A percentile compares a stretch with the other conserved stretches of the same genome.
Evolutionary conservation across 2,329 filamentous ascomycete genomes (phyloP).

Genomic region (Dactylellina sp.): DNA sequence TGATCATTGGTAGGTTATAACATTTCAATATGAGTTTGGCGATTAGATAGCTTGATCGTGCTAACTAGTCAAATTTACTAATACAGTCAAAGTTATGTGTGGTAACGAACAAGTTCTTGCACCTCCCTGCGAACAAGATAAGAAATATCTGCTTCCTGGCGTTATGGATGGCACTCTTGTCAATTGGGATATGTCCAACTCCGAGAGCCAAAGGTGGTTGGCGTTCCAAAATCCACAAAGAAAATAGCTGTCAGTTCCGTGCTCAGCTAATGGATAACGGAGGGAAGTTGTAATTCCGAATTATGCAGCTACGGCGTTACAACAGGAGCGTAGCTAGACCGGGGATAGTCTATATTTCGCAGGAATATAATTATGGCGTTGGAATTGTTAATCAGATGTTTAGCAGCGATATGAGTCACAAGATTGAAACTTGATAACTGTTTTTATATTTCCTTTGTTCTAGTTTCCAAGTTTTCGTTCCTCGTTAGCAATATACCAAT

Average conservation of each 20-base stretch:
- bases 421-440: too few species aligned
- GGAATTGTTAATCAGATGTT: too few species aligned
- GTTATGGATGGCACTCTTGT: conserved; percentile 36
- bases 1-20: conserved; percentile 34
- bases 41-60: background rate
- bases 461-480: too few species aligned
- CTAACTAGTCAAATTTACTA: background rate
- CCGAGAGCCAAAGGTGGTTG: conserved; percentile 27
- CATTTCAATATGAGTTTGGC: background rate
- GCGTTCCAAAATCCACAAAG: background rate
- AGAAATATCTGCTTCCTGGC: conserved; percentile 29
- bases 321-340: too few species aligned
- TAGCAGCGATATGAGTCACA: too few species aligned
- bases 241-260: background rate
- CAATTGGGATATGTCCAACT: conserved; percentile 24
- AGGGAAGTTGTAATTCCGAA: too few species aligned
- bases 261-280: too few species aligned
- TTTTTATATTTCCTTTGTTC: too few species aligned
- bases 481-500: too few species aligned
- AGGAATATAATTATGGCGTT: too few species aligned
- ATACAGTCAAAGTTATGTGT: conserved; percentile 36
- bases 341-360: too few species aligned
- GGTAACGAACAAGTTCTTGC: conserved; percentile 41
- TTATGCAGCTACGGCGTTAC: too few species aligned
- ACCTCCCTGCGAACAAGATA: conserved; percentile 45